Conservation (phyloP, 179 eudicot genomes). For the Beta corolliflora region DNA sequence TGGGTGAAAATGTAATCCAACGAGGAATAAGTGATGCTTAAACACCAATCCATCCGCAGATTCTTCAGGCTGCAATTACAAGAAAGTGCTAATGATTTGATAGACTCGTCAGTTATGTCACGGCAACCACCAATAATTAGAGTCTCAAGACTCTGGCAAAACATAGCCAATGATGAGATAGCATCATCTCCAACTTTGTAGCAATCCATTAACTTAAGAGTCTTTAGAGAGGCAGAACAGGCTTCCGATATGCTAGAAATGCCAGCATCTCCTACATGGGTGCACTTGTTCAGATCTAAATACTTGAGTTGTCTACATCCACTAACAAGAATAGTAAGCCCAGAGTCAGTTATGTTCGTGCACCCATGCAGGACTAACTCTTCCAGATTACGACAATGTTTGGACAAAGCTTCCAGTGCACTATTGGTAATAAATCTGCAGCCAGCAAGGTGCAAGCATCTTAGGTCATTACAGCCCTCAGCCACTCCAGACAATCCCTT, state of each 20-base stretch:
- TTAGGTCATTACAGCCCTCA: constrained; percentile 68
- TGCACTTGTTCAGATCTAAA: constrained; percentile 78
- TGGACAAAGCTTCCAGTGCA: constrained; percentile 53
- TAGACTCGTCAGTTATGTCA: constrained; percentile 57
- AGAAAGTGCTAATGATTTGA: constrained; percentile 52
- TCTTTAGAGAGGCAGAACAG: constrained; percentile 67
- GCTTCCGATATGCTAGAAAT: constrained; percentile 54
- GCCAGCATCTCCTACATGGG: constrained; percentile 67
- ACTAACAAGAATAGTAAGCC: constrained; percentile 58
- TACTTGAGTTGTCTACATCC: constrained; percentile 65
- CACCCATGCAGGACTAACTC: constrained; percentile 72
- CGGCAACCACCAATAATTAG: constrained; percentile 86
- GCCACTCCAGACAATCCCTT: constrained; percentile 72
- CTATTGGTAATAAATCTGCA: constrained; percentile 73
- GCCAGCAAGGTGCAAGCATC: constrained; percentile 65
- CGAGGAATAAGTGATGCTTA: constrained; percentile 67
- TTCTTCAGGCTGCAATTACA: constrained; percentile 57
- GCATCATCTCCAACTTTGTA: constrained; percentile 69
- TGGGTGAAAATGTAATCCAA: constrained; percentile 50
- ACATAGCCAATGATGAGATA: constrained; percentile 56
- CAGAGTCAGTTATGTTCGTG: constrained; percentile 66
- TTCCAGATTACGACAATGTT: constrained; percentile 64
- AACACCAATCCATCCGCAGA: constrained; percentile 93
- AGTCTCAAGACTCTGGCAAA: constrained; percentile 73
- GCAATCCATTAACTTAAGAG: constrained; percentile 84